Base-by-base conservation (phyloP, 805 yeast species). In the Candida railenensis region DNA sequence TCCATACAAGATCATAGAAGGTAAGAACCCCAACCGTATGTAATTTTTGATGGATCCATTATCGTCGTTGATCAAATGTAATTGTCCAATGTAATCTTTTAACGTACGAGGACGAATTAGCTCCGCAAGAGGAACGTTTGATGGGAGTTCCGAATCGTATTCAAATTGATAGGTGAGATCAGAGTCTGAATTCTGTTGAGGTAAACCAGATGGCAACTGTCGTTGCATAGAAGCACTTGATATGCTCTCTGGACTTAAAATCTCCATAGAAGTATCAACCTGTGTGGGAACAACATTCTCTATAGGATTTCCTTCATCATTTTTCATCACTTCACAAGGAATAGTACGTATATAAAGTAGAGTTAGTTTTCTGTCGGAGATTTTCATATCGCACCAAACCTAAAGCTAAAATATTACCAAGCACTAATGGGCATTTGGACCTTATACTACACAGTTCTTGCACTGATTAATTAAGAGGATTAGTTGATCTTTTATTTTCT, bases 1-100 rank as follows among this genome's bases (percentile, higher is more conserved):
- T 0, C 99, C 99, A 87, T 94, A 87, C 3, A 94, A 67, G 1
- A 94, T 81, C 81, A 94, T 76, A 0, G 97, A 89, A 1, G 97
- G 97, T 5, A 87, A 70, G 40, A 74, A 70, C n/a, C 85, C 80
- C 65, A 77, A 66, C 33, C 76, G 73, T 1, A 91, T 73, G 49
- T 87, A 87, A 39, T 83, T 83, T 22, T 81, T 67, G 2, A 92
- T 66, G 2, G 83, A 70, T 1, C 97, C 96, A 5, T 73, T 70
- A 1, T 68, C 65, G 0, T 87, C 85, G 37, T 58, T 50, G 3
- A 92, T 71, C 2, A 94, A 65, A 65, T 91, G 96, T 12, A 73
- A 69, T 65, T 94, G 99, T 0, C 99, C 99, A 20, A 92, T 76
- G 58, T 83, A 90, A 2, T 85, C 88, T 2, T 74, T 73, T 22